Base-by-base conservation (phyloP, 164 flowering plant species). In the Akebia trifoliata region DNA sequence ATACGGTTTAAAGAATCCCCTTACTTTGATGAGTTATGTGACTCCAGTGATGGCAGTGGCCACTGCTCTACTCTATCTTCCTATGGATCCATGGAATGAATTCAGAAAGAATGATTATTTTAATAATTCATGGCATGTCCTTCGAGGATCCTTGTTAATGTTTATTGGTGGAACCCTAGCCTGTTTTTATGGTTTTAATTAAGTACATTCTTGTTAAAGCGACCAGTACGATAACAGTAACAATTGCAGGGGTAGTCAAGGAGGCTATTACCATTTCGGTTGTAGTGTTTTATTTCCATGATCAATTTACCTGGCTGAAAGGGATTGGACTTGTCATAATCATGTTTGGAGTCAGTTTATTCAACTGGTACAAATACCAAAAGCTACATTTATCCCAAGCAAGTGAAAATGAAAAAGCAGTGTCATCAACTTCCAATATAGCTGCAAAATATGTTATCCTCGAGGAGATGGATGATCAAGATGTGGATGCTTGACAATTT, bases 211-310 rank as follows among this genome's bases (percentile, higher is more conserved):
- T 93, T 66, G 81, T 93, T 59, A 90, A 97, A 2, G 86, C 81
- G 49, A 93, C 99, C 28, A 93, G 99, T 78, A 97, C 99, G 40
- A 95, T 93, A 31, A 93, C 99, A 28, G 97, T 93, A 29, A 90
- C 96, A 48, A 87, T 93, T 40, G 97, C 97, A 2, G 99, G 99
- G 53, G 96, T 87, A 62, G 97, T 93, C 43, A 93, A 93, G 80
- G 99, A 93, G 67, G 96, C 95, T 48, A 90, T 93, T 50, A 93
- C 99, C 60, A 94, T 94, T 59, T 57, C 88, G 92, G 97, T 84
- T 70, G 99, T 97, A 6, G 97, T 93, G 37, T 76, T 90, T 62
- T 93, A 93, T 82, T 93, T 93, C 72, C 95, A 87, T 71, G 99
- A 93, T 71, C 68, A 84, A 30, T 93, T 93, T 73, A 90, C 97